These are phyloP conservation scores for Dactylellina parvicollis DNA, from an alignment of 2,329 filamentous ascomycete genomes.

Conservation along the genomic window DNA sequence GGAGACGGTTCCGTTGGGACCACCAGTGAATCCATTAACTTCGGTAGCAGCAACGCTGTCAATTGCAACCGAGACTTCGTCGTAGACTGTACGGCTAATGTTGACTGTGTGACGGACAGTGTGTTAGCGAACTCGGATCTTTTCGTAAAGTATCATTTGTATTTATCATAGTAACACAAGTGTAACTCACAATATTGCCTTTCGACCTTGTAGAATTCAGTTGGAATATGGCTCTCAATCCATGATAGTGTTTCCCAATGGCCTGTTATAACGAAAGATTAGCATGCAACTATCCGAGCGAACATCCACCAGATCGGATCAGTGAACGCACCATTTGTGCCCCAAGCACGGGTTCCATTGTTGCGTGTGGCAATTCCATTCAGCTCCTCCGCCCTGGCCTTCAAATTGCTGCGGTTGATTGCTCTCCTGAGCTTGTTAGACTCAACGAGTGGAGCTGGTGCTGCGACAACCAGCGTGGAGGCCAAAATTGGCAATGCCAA, in stretches of 20 bases:
- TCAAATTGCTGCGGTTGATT: slow-evolving; percentile 62
- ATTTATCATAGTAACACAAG: slow-evolving; percentile 36
- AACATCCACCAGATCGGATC: slow-evolving; percentile 55
- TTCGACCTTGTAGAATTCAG: slow-evolving; percentile 44
- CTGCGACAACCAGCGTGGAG: slow-evolving; percentile 39
- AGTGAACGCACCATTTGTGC: slow-evolving; percentile 64
- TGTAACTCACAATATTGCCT: slow-evolving; percentile 51
- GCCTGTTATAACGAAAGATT: slow-evolving; percentile 45
- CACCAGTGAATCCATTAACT: slow-evolving; percentile 63
- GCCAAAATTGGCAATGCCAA: slow-evolving; percentile 45
- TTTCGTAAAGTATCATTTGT: too few species aligned
- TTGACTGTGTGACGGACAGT: slow-evolving; percentile 32
- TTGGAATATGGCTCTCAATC: slow-evolving; percentile 54
- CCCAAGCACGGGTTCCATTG: slow-evolving; percentile 64
- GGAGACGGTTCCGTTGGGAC: slow-evolving; percentile 64
- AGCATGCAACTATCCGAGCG: not conserved
- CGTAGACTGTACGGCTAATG: slow-evolving; percentile 26
- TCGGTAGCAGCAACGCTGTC: slow-evolving; percentile 1
- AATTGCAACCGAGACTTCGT: slow-evolving; percentile 26
- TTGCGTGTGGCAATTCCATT: slow-evolving; percentile 62
- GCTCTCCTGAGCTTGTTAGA: slow-evolving; percentile 62
- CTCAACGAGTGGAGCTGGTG: slow-evolving; percentile 58
- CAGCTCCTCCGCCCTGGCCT: slow-evolving; percentile 64
- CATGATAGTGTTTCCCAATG: slow-evolving; percentile 55
- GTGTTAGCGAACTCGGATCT: slow-evolving; percentile 18